Evolutionary conservation across 345 rosid species (phyloP).

Genomic region (Passiflora organensis): DNA sequence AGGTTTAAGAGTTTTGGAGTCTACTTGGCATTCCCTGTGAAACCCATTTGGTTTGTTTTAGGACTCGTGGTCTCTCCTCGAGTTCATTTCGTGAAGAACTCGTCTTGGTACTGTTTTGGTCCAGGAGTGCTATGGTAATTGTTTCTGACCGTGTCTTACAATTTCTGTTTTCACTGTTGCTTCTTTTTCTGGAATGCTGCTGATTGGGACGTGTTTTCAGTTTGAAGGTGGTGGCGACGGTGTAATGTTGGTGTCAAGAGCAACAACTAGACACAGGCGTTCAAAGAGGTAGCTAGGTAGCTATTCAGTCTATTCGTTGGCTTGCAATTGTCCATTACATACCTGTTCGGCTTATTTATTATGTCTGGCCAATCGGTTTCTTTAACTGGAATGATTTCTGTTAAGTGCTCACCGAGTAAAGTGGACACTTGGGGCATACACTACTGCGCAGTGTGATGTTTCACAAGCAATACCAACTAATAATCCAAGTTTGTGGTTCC

Average conservation of each 20-base stretch:
- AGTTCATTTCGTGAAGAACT: conserved; percentile 15
- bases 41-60: conserved; percentile 15
- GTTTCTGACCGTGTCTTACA: conserved; percentile 15
- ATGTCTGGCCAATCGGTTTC: conserved; percentile 27
- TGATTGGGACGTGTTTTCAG: conserved; percentile 27
- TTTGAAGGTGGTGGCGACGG: conserved; percentile 43
- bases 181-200: conserved; percentile 12
- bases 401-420: conserved; percentile 6
- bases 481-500: background rate
- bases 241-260: conserved; percentile 51
- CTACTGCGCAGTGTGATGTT: conserved; percentile 6
- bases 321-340: conserved; percentile 19
- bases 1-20: too few species aligned
- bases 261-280: conserved; percentile 61
- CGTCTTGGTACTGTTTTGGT: conserved; percentile 16
- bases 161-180: conserved; percentile 3
- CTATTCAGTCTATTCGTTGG: conserved; percentile 15
- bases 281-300: conserved; percentile 90
- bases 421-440: conserved; percentile 16
- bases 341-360: conserved; percentile 12
- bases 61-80: conserved; percentile 8
- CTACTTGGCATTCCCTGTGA: conserved; percentile 13
- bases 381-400: conserved; percentile 28
- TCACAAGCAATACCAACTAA: conserved; percentile 8
- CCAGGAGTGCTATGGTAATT: conserved; percentile 22